Evolutionary conservation across 2,329 filamentous ascomycete genomes (phyloP).

Genomic region (Cladophialophora chaetospira): DNA sequence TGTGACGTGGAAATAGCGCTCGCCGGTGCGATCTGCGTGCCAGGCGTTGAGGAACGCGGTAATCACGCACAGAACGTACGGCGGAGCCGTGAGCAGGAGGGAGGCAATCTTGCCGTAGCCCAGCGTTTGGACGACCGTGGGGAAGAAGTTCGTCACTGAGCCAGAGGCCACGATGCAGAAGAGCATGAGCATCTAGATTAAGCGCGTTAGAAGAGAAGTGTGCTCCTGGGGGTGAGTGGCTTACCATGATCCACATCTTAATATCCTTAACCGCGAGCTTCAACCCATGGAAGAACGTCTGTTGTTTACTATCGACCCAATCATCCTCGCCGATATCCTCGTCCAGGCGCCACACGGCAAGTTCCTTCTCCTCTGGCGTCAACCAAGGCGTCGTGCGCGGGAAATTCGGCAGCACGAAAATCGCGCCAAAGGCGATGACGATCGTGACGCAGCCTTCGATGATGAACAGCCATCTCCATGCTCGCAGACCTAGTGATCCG

Average conservation of each 20-base stretch:
- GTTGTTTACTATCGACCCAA: conserved; percentile 58
- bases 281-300: conserved; percentile 43
- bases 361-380: conserved; percentile 57
- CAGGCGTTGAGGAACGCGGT: conserved; percentile 63
- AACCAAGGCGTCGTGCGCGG: conserved; percentile 64
- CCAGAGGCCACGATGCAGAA: conserved; percentile 52
- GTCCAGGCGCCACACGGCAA: conserved; percentile 64
- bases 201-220: no score
- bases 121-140: conserved; percentile 69
- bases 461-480: conserved; percentile 64
- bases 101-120: conserved; percentile 63
- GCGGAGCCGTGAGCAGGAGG: conserved; percentile 51
- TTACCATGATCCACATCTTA: conserved; percentile 63
- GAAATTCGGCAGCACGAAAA: conserved; percentile 65
- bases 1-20: conserved; percentile 69
- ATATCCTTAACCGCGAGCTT: conserved; percentile 58
- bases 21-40: conserved; percentile 64
- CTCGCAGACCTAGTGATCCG: conserved; percentile 48
- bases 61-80: conserved; percentile 56
- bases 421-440: conserved; percentile 42
- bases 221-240: no score
- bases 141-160: conserved; percentile 69
- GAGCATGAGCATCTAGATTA: conserved; percentile 55
- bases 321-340: conserved; percentile 68
- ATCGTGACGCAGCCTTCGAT: conserved; percentile 57